These are phyloP conservation scores for Berberis vulgaris DNA, from an alignment of 164 flowering plant genomes.

Conservation along the genomic window DNA sequence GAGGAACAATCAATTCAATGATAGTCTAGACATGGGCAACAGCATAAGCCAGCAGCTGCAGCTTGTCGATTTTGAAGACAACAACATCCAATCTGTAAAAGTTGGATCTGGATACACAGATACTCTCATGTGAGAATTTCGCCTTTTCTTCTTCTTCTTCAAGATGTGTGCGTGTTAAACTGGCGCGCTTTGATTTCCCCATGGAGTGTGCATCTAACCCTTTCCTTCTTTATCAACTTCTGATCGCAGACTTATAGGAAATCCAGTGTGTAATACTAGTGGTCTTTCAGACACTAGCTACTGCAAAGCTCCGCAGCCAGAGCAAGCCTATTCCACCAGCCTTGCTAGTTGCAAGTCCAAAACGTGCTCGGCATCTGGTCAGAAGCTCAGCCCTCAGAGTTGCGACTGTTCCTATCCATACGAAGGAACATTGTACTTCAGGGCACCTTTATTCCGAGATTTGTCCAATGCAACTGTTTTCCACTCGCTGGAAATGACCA, in stretches of 20 bases:
- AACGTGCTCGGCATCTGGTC: conserved; percentile 46
- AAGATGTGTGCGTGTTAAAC: not conserved
- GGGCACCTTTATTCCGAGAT: conserved; percentile 74
- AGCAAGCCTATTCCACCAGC: conserved; percentile 56
- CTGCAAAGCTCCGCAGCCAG: conserved; percentile 48
- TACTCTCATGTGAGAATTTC: conserved; percentile 46
- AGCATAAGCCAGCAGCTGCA: conserved; percentile 49
- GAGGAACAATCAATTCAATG: conserved; percentile 58
- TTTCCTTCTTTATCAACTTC: conserved; percentile 3
- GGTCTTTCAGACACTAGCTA: conserved; percentile 31
- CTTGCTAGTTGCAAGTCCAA: conserved; percentile 48
- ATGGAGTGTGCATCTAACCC: not conserved
- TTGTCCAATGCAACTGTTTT: conserved; percentile 50
- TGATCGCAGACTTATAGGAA: conserved; percentile 52
- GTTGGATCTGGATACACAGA: conserved; percentile 37
- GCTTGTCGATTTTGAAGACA: conserved; percentile 69
- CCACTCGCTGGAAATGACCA: conserved; percentile 54
- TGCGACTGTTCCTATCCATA: conserved; percentile 83
- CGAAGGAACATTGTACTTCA: conserved; percentile 65
- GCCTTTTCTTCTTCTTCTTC: not conserved
- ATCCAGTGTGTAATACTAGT: conserved; percentile 51
- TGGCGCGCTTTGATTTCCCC: not conserved
- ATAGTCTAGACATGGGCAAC: conserved; percentile 49
- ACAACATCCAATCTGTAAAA: conserved; percentile 37
- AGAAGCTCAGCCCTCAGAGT: conserved; percentile 67